Evolutionary conservation across 768 basidiomycete species (phyloP).

Genomic region (Strobilomyces dryophilus): DNA sequence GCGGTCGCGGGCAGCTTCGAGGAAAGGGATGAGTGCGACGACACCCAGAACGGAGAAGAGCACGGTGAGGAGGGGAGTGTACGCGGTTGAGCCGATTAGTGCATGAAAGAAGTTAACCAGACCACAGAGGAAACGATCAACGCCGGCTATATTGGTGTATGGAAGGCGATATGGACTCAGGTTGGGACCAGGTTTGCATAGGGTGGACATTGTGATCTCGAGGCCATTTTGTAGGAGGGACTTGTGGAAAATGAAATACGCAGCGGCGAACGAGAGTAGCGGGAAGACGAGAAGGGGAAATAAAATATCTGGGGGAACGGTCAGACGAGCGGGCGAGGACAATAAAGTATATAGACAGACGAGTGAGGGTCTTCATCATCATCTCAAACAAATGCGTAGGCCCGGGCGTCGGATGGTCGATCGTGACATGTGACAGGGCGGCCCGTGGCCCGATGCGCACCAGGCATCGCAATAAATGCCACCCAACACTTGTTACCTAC

Average conservation of each 20-base stretch:
- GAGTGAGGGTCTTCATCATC: conserved; percentile 6
- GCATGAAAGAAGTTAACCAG: conserved; percentile 47
- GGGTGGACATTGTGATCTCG: conserved; percentile 18
- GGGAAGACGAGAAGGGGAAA: conserved; percentile 20
- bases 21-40: conserved; percentile 35
- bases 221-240: conserved; percentile 13
- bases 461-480: too few species aligned
- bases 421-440: too few species aligned
- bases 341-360: not conserved
- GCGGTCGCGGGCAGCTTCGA: conserved; percentile 42
- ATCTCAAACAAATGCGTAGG: too few species aligned
- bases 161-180: conserved; percentile 33
- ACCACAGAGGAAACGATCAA: conserved; percentile 41
- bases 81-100: conserved; percentile 11
- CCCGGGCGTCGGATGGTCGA: too few species aligned
- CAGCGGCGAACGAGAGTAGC: conserved; percentile 9
- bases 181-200: conserved; percentile 29
- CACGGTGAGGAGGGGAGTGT: conserved; percentile 17
- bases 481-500: too few species aligned
- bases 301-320: conserved; percentile 6
- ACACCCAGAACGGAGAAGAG: conserved; percentile 10
- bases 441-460: too few species aligned
- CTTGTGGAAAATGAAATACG: conserved; percentile 10
- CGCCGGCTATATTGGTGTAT: conserved; percentile 35
- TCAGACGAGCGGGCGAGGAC: not conserved